These are phyloP conservation scores for Funneliformis caledonium DNA, from an alignment of 371 early-diverging fungal species.

Conservation along the genomic window DNA sequence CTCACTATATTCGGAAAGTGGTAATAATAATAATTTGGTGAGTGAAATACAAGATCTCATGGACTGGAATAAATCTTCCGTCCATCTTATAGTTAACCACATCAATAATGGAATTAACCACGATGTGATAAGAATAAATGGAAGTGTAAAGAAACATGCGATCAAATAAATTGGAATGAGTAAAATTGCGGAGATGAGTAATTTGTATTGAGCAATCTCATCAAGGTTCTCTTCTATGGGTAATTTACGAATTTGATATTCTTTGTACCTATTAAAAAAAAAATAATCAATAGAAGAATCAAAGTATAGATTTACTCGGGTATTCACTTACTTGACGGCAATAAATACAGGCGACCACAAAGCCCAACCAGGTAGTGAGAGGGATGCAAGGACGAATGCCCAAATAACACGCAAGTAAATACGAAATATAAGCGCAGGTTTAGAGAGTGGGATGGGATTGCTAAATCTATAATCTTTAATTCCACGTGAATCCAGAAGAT, in stretches of 20 bases:
- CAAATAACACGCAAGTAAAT: constrained; percentile 12
- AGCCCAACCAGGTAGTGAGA: neutral
- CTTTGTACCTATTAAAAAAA: constrained; percentile 11
- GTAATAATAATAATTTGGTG: constrained; percentile 13
- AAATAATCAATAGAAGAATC: neutral
- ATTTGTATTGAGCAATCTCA: constrained; percentile 27
- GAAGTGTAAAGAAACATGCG: neutral
- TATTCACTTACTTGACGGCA: constrained; percentile 5
- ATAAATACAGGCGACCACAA: constrained; percentile 5
- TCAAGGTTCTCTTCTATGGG: constrained; percentile 17
- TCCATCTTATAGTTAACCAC: constrained; percentile 31
- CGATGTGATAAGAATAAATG: neutral
- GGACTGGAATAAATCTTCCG: constrained; percentile 18
- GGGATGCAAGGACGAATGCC: neutral
- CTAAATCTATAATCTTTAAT: constrained; percentile 24
- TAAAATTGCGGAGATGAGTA: constrained; percentile 11
- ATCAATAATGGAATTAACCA: constrained; percentile 26
- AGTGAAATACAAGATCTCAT: neutral
- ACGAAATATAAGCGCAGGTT: neutral
- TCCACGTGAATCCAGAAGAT: constrained; percentile 17
- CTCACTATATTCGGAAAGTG: neutral
- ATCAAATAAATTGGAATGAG: constrained; percentile 7
- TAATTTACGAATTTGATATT: constrained; percentile 30
- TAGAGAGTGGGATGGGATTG: constrained; percentile 5
- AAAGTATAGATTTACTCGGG: neutral